A percentile compares a stretch with the other conserved stretches of the same genome.
phyloP scores from a whole-genome alignment of 176 grass and related monocot genomes.

The Rhynchospora tenuis region DNA sequence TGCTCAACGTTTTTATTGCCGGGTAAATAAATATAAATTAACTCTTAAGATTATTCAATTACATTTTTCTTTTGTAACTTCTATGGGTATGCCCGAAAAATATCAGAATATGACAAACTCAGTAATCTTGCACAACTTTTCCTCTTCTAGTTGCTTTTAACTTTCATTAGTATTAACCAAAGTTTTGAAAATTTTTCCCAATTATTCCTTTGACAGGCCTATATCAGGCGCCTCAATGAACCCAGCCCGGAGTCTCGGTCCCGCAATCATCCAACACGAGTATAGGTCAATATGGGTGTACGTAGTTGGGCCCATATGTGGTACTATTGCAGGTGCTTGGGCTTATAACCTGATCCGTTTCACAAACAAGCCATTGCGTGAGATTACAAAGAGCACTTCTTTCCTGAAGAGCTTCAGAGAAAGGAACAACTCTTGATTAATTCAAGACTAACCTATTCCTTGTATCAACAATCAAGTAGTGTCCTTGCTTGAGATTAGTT shows the following conservation, averaged over 20 bases:
- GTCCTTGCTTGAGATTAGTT: no score
- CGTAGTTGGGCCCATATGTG: constrained; percentile 49
- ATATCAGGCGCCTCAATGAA: constrained; percentile 91
- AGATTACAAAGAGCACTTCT: constrained; percentile 80
- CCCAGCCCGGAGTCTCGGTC: constrained; percentile 62
- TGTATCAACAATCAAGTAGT: background rate
- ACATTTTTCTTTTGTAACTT: background rate
- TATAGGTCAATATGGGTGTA: constrained; percentile 83
- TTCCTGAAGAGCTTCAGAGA: constrained; percentile 73
- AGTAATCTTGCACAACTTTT: background rate
- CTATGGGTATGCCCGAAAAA: constrained; percentile 24
- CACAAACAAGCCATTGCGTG: constrained; percentile 91
- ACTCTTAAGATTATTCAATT: background rate
- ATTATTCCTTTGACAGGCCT: constrained; percentile 31
- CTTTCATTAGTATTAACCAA: background rate
- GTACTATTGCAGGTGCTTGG: constrained; percentile 71
- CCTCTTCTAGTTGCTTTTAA: background rate
- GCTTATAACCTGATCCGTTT: constrained; percentile 98
- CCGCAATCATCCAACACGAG: constrained; percentile 43
- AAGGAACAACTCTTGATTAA: constrained; percentile 35
- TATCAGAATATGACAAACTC: background rate
- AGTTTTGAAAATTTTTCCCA: background rate
- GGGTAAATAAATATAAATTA: constrained; percentile 40
- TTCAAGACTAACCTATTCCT: background rate
- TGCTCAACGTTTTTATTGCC: constrained; percentile 65